A percentile compares a stretch with the other conserved stretches of the same genome.
phyloP scores from a whole-genome alignment of 2,329 filamentous ascomycete species.

The Pyricularia pennisetigena region DNA sequence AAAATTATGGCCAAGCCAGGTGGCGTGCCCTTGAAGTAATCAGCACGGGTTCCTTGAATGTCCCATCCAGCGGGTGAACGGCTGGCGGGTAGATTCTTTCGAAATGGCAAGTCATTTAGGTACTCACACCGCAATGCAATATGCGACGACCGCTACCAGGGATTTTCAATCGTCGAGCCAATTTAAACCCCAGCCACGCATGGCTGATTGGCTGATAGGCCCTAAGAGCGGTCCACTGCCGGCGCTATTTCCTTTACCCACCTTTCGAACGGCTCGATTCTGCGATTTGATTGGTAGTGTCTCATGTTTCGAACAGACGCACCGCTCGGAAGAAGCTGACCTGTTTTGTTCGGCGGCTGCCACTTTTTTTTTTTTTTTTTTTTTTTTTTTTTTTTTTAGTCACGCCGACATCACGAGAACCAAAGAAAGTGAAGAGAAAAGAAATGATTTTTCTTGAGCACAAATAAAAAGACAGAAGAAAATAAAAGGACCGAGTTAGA shows the following conservation, averaged over 20 bases:
- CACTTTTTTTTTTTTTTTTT: not conserved
- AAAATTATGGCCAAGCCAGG: not conserved
- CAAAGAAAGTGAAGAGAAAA: not conserved
- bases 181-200: not conserved
- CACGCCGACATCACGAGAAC: not conserved
- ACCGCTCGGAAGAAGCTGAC: not conserved
- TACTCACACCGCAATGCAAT: not conserved
- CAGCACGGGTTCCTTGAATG: not conserved
- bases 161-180: not conserved
- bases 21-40: not conserved
- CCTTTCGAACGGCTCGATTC: not conserved
- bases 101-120: not conserved
- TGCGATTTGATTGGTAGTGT: not conserved
- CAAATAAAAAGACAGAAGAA: not conserved
- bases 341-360: not conserved
- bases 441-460: not conserved
- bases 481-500: not conserved
- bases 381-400: not conserved
- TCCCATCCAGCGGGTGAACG: not conserved
- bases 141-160: not conserved
- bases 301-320: conserved; percentile 1
- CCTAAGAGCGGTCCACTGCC: not conserved
- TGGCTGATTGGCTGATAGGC: not conserved
- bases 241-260: not conserved
- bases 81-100: not conserved